Conservation (phyloP, 2,329 filamentous ascomycete genomes). For the Pseudocercospora eumusae region DNA sequence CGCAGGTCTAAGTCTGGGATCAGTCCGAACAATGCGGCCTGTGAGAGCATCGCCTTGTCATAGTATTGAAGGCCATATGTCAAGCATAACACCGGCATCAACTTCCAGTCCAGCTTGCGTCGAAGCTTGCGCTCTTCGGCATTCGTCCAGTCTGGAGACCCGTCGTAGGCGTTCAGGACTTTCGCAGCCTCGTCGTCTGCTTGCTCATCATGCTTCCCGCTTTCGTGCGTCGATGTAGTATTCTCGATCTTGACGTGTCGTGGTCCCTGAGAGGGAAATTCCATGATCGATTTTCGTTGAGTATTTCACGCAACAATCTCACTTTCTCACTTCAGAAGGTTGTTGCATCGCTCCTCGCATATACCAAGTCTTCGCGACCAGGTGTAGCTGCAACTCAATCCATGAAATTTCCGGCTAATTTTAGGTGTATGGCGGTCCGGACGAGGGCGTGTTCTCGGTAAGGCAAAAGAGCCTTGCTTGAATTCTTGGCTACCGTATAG, state of each 20-base stretch:
- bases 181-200: slow-evolving; percentile 22
- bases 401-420: background rate
- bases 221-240: background rate
- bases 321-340: background rate
- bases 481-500: background rate
- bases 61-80: slow-evolving; percentile 54
- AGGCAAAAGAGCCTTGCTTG: background rate
- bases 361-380: background rate
- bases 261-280: background rate
- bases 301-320: background rate
- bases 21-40: slow-evolving; percentile 52
- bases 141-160: slow-evolving; percentile 44
- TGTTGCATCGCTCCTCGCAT: background rate
- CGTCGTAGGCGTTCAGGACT: slow-evolving; percentile 17
- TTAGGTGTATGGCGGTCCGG: background rate
- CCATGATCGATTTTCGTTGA: background rate
- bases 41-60: slow-evolving; percentile 57
- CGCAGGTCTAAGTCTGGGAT: slow-evolving; percentile 46
- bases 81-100: slow-evolving; percentile 51
- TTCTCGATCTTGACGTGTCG: background rate
- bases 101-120: slow-evolving; percentile 47
- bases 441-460: background rate
- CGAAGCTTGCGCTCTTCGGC: slow-evolving; percentile 48
- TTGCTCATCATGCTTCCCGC: slow-evolving; percentile 5
- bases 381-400: background rate